phyloP scores from a whole-genome alignment of 169 alveolate species.

The Perkinsus olseni region DNA sequence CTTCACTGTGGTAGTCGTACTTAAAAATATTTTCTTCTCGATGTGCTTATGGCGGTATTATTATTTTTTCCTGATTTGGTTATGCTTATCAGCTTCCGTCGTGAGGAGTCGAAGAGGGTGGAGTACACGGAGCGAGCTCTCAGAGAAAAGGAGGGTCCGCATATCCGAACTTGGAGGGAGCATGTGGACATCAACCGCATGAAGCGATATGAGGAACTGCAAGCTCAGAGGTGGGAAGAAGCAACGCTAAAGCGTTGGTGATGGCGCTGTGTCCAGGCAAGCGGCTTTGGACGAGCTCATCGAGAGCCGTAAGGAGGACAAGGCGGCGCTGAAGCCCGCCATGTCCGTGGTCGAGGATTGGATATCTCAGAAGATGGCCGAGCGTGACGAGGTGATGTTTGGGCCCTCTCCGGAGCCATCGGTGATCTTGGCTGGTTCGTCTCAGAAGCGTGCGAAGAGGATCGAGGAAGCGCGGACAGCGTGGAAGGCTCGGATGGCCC shows the following conservation, averaged over 20 bases:
- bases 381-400: background rate
- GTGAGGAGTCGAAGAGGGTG: background rate
- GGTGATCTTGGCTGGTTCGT: background rate
- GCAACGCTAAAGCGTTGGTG: too few species aligned
- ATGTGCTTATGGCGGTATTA: too few species aligned
- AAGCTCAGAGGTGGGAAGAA: background rate
- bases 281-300: background rate
- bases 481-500: background rate
- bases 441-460: background rate
- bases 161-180: background rate
- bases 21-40: too few species aligned
- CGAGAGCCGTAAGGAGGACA: background rate
- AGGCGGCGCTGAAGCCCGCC: background rate
- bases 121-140: background rate
- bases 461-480: background rate
- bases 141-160: background rate
- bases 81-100: background rate
- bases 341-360: background rate
- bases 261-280: background rate
- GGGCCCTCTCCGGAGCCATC: background rate
- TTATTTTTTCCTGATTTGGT: too few species aligned
- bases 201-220: background rate
- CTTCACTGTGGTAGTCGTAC: too few species aligned
- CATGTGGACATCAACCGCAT: background rate
- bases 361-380: background rate